A percentile compares a stretch with the other conserved stretches of the same genome.
Evolutionary conservation across 73 alveolate genomes (phyloP).

Genomic region (Tetrahymena malaccensis): DNA sequence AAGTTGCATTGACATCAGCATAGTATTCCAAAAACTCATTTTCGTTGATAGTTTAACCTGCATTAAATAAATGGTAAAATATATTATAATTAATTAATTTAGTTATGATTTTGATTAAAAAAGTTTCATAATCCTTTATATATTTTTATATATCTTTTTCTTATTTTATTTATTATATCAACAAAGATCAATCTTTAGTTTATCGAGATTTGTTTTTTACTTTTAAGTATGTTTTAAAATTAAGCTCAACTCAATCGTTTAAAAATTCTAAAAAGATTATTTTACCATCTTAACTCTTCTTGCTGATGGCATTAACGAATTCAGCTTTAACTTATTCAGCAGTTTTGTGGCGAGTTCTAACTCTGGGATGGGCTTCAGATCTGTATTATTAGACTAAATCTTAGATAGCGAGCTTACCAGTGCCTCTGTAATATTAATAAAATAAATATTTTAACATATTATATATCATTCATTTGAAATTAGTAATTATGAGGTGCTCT

Average conservation of each 20-base stretch:
- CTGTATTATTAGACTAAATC: conserved; percentile 26
- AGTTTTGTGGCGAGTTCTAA: conserved; percentile 69
- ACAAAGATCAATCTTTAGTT: too few relatives aligned
- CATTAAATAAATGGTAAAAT: not conserved
- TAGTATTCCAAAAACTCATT: conserved; percentile 60
- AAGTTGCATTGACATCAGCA: conserved; percentile 75
- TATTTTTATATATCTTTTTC: not conserved
- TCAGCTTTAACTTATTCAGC: conserved; percentile 55
- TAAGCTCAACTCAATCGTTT: too few relatives aligned
- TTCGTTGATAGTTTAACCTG: conserved; percentile 33
- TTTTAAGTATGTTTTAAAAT: too few relatives aligned
- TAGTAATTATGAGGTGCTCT: too few relatives aligned
- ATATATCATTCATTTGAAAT: not conserved
- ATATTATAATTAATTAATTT: too few relatives aligned
- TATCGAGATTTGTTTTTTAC: too few relatives aligned
- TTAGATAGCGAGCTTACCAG: conserved; percentile 37
- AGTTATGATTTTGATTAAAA: too few relatives aligned
- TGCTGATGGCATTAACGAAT: conserved; percentile 52
- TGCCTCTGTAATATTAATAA: not conserved
- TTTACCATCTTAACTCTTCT: conserved; percentile 47
- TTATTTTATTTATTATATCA: too few relatives aligned
- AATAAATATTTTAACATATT: not conserved
- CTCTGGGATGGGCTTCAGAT: conserved; percentile 77
- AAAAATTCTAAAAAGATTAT: too few relatives aligned
- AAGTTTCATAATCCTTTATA: not conserved